These are phyloP conservation scores for Vachellia collinsii DNA, from an alignment of 306 rosid genomes.

Conservation along the genomic window DNA sequence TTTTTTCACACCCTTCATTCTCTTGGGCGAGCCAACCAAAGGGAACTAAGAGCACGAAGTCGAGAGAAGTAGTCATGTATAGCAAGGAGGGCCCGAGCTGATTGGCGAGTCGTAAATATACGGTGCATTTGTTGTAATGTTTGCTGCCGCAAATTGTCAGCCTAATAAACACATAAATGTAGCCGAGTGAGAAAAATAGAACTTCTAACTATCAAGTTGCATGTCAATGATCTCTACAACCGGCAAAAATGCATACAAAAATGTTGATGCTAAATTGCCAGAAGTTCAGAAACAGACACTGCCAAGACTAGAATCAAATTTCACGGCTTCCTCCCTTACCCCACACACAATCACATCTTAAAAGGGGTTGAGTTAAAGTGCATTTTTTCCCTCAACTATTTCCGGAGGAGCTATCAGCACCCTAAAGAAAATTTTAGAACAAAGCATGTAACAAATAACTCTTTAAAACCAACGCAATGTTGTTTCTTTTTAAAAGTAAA, in stretches of 20 bases:
- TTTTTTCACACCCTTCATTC: constrained; percentile 47
- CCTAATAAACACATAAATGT: constrained; percentile 48
- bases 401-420: not conserved
- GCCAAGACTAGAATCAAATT: not conserved
- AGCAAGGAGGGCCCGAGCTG: constrained; percentile 95
- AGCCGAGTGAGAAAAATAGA: constrained; percentile 7
- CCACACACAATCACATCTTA: not conserved
- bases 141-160: constrained; percentile 95
- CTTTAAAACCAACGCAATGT: not conserved
- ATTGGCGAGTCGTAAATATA: constrained; percentile 88
- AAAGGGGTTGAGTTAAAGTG: not conserved
- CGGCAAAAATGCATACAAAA: not conserved
- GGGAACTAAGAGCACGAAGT: constrained; percentile 94
- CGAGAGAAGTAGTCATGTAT: constrained; percentile 86
- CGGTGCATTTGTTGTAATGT: constrained; percentile 97
- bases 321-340: not conserved
- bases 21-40: constrained; percentile 97
- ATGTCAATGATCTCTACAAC: constrained; percentile 8
- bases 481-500: not conserved
- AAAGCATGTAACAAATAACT: not conserved
- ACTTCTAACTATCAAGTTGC: not conserved
- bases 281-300: constrained; percentile 2
- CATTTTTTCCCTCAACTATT: not conserved
- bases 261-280: not conserved
- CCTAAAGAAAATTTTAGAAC: not conserved